These are phyloP conservation scores for Colletotrichum orbiculare DNA, from an alignment of 2,329 filamentous ascomycete species.

Conservation along the genomic window DNA sequence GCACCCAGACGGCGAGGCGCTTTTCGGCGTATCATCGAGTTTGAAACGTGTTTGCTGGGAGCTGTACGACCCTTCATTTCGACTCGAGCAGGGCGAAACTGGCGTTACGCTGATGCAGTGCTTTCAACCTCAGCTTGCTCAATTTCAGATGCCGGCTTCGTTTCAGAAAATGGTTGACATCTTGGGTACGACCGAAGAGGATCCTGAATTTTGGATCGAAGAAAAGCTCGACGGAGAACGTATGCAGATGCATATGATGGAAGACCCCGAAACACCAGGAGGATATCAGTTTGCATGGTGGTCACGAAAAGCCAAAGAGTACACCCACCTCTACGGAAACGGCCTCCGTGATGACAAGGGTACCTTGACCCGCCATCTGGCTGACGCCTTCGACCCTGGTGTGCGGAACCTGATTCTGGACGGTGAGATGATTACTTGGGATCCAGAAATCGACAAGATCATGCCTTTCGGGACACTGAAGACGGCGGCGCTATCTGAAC, in stretches of 20 bases:
- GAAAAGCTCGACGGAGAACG: conserved; percentile 97
- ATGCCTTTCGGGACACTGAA: conserved; percentile 94
- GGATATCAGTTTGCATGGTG: conserved; percentile 86
- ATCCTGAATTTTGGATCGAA: conserved; percentile 92
- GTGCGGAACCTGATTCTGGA: conserved; percentile 92
- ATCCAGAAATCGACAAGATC: conserved; percentile 84
- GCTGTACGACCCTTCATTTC: conserved; percentile 76
- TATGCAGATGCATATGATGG: conserved; percentile 93
- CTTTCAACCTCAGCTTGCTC: conserved; percentile 94
- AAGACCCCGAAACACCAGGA: conserved; percentile 74
- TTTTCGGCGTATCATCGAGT: conserved; percentile 93
- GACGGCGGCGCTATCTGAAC: conserved; percentile 84
- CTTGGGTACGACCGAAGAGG: conserved; percentile 73
- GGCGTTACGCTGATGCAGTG: conserved; percentile 89
- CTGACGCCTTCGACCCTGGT: conserved; percentile 78
- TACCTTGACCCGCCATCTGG: conserved; percentile 83
- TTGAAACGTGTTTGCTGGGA: conserved; percentile 95
- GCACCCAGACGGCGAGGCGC: conserved; percentile 80
- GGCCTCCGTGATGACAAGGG: conserved; percentile 79
- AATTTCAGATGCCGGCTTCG: conserved; percentile 83
- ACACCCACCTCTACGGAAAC: conserved; percentile 91
- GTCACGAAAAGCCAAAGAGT: conserved; percentile 96
- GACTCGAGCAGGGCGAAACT: conserved; percentile 79
- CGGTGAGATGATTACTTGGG: conserved; percentile 99
- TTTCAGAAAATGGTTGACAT: conserved; percentile 83